Evolutionary conservation across 2,329 filamentous ascomycete species (phyloP).

Genomic region (Trichophyton simii): DNA sequence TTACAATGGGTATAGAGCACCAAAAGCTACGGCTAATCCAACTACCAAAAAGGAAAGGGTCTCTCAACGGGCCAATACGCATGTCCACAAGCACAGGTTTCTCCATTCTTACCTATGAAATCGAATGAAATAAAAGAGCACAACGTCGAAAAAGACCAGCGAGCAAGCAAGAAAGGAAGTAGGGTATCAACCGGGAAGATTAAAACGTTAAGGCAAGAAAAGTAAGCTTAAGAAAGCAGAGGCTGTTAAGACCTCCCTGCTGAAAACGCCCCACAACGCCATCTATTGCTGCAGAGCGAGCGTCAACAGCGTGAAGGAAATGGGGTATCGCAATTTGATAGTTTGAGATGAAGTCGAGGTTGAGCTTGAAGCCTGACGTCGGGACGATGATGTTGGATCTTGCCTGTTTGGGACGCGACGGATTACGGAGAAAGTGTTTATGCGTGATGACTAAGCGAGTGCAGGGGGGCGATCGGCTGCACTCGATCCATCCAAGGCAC

Average conservation of each 20-base stretch:
- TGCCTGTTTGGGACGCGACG: background rate
- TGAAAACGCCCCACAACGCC: background rate
- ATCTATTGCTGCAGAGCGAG: background rate
- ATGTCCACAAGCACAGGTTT: too few relatives aligned
- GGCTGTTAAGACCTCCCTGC: background rate
- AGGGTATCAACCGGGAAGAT: background rate
- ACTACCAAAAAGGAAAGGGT: background rate
- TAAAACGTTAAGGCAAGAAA: background rate
- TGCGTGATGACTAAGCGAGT: background rate
- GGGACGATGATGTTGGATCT: conserved; percentile 1
- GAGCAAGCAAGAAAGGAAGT: background rate
- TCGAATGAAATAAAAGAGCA: background rate
- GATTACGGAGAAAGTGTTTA: background rate
- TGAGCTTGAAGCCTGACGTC: background rate
- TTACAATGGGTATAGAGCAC: background rate
- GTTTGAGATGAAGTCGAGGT: background rate
- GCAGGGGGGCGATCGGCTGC: too few relatives aligned
- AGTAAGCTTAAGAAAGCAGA: background rate
- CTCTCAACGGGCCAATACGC: background rate
- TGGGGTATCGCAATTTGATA: background rate
- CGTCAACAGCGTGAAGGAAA: conserved; percentile 1
- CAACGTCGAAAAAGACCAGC: background rate
- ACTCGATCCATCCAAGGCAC: background rate
- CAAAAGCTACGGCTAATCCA: background rate
- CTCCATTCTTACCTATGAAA: background rate